Conservation (phyloP, 345 rosid genomes). For the Corymbia maculata region DNA sequence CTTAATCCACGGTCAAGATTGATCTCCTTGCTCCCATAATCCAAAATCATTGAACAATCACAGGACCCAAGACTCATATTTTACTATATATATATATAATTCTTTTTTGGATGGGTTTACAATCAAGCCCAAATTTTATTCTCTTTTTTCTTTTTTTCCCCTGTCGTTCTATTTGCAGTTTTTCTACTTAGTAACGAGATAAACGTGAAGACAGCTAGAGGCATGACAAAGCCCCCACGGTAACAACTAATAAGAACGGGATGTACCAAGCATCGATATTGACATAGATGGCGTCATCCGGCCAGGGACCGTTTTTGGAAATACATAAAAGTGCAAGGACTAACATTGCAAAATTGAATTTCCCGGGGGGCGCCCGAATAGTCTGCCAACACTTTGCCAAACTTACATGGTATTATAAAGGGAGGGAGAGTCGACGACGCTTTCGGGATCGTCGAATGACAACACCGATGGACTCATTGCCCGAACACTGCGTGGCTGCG, state of each 20-base stretch:
- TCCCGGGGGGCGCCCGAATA: background rate
- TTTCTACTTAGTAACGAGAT: background rate
- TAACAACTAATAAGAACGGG: background rate
- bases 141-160: background rate
- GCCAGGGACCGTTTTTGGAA: background rate
- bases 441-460: background rate
- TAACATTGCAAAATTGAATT: background rate
- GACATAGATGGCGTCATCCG: background rate
- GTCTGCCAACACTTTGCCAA: background rate
- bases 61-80: background rate
- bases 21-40: background rate
- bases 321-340: background rate
- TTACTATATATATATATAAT: background rate
- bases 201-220: background rate
- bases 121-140: background rate
- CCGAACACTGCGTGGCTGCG: constrained; percentile 47
- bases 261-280: background rate
- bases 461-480: constrained; percentile 14
- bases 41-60: background rate
- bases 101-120: background rate
- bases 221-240: background rate
- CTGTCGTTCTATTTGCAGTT: no score
- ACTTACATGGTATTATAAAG: background rate
- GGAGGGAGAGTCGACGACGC: background rate
- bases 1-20: background rate